These are phyloP conservation scores for Dalbergia cultrata DNA, from an alignment of 306 rosid genomes.

Conservation along the genomic window DNA sequence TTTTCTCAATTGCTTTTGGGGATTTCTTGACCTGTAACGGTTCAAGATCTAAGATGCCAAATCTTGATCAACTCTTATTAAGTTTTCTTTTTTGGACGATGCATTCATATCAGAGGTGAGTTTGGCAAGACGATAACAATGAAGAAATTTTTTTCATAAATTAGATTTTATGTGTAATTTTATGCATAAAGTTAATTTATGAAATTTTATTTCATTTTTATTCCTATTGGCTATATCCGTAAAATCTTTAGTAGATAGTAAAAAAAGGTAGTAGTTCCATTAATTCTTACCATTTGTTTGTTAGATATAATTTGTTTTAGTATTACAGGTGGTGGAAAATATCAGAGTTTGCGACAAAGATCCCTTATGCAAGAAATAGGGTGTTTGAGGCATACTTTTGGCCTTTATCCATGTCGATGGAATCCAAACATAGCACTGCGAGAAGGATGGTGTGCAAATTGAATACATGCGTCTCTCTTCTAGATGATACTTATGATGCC, in stretches of 20 bases:
- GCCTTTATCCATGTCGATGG: slow-evolving; percentile 10
- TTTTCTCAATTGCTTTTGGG: no score
- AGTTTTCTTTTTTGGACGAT: no score
- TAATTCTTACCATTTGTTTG: background rate
- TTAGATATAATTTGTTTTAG: background rate
- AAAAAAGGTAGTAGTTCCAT: background rate
- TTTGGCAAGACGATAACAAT: no score
- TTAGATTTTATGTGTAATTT: no score
- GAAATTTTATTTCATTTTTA: no score
- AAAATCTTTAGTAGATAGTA: background rate
- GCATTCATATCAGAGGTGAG: no score
- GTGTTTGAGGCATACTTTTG: slow-evolving; percentile 44
- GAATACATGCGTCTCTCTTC: background rate
- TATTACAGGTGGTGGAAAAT: slow-evolving; percentile 54
- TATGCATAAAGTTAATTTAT: no score
- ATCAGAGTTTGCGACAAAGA: slow-evolving; percentile 22
- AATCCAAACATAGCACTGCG: slow-evolving; percentile 26
- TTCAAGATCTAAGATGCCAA: no score
- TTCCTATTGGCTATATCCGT: no score
- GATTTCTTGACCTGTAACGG: no score
- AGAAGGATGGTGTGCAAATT: slow-evolving; percentile 46
- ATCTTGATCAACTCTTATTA: no score
- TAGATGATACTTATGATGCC: slow-evolving; percentile 58
- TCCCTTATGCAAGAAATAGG: slow-evolving; percentile 54
- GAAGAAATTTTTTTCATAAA: no score